Evolutionary conservation across 2,329 filamentous ascomycete genomes (phyloP).

Genomic region (Emydomyces testavorans): DNA sequence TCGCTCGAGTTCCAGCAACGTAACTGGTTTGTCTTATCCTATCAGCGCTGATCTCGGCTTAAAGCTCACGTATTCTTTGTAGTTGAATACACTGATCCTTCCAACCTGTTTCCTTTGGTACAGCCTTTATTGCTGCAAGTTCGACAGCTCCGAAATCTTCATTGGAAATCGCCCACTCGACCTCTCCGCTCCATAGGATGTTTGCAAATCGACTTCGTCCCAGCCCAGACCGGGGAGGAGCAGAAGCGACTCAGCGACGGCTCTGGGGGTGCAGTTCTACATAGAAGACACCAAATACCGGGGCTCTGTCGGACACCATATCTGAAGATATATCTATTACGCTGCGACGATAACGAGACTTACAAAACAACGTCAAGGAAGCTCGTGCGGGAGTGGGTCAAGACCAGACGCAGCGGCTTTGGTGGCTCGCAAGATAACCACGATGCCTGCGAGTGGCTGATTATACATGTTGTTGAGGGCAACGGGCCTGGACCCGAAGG

Average conservation of each 20-base stretch:
- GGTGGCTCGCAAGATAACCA: slow-evolving; percentile 62
- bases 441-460: slow-evolving; percentile 91
- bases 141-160: slow-evolving; percentile 77
- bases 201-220: slow-evolving; percentile 78
- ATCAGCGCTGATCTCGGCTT: neutral
- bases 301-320: slow-evolving; percentile 88
- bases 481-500: slow-evolving; percentile 64
- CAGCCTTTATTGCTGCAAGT: slow-evolving; percentile 65
- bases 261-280: slow-evolving; percentile 27
- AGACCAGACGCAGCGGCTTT: slow-evolving; percentile 50
- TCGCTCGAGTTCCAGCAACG: slow-evolving; percentile 55
- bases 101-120: slow-evolving; percentile 72
- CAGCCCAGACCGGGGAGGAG: slow-evolving; percentile 41
- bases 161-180: slow-evolving; percentile 91
- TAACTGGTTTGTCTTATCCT: slow-evolving; percentile 48
- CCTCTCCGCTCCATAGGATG: slow-evolving; percentile 88
- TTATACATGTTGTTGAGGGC: slow-evolving; percentile 86
- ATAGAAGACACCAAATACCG: slow-evolving; percentile 82
- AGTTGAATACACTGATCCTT: slow-evolving; percentile 96
- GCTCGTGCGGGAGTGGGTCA: slow-evolving; percentile 83
- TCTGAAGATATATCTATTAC: slow-evolving; percentile 74
- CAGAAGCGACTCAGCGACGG: slow-evolving; percentile 30
- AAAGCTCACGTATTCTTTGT: slow-evolving; percentile 8
- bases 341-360: slow-evolving; percentile 89
- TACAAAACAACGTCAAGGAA: slow-evolving; percentile 74